Evolutionary conservation across 139 green algal species (phyloP).

Genomic region (Parachlorella kessleri): DNA sequence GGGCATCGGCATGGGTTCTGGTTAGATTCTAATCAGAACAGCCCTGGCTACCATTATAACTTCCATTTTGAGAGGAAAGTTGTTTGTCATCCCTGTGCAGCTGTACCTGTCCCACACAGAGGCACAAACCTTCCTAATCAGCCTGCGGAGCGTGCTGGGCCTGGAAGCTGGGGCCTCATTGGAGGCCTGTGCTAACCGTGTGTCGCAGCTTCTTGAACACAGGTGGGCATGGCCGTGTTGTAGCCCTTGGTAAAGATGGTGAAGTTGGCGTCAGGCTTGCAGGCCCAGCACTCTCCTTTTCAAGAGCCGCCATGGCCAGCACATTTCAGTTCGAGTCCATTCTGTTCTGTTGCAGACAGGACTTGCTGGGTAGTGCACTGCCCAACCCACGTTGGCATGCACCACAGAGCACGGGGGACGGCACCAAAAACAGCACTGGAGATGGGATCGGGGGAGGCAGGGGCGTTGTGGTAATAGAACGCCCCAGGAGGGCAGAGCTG

Average conservation of each 20-base stretch:
- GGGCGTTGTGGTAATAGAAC: constrained; percentile 5
- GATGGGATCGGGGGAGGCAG: neutral
- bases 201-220: constrained; percentile 10
- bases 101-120: constrained; percentile 16
- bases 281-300: too few relatives aligned
- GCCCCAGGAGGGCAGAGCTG: neutral
- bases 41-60: too few relatives aligned
- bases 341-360: neutral
- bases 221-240: neutral
- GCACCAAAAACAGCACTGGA: neutral
- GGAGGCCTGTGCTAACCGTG: constrained; percentile 25
- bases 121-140: constrained; percentile 22
- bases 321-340: neutral
- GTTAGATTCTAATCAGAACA: too few relatives aligned
- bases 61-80: too few relatives aligned
- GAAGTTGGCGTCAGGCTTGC: too few relatives aligned
- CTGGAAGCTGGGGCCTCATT: constrained; percentile 5
- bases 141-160: constrained; percentile 4
- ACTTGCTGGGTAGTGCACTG: neutral
- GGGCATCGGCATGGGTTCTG: too few relatives aligned
- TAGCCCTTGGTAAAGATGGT: too few relatives aligned
- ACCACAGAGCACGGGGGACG: neutral
- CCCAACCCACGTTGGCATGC: neutral
- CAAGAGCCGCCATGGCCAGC: too few relatives aligned
- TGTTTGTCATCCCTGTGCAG: neutral